Conservation (phyloP, 2,329 filamentous ascomycete species). For the Diaporthe ilicicola region DNA sequence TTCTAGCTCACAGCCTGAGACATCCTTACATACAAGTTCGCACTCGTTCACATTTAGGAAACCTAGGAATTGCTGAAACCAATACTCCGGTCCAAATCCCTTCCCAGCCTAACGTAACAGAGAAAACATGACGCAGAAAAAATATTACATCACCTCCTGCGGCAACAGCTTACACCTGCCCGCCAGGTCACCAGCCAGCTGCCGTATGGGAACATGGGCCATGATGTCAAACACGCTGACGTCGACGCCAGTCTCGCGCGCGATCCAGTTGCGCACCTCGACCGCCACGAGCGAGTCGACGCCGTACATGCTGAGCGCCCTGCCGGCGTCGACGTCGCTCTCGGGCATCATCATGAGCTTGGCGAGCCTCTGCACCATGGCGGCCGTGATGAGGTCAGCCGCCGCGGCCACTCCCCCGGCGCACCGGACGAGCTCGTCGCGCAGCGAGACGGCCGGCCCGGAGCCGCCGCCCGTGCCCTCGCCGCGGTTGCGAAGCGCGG, state of each 20-base stretch:
- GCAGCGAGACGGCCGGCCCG: background rate
- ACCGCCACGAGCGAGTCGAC: constrained; percentile 44
- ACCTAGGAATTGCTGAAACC: too few species aligned
- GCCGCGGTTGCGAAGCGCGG: constrained; percentile 7
- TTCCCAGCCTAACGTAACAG: too few species aligned
- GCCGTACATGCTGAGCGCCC: constrained; percentile 39
- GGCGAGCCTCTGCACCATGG: constrained; percentile 37
- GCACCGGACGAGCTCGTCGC: constrained; percentile 20
- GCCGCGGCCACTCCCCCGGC: constrained; percentile 17
- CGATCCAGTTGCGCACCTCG: constrained; percentile 40
- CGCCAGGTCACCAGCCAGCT: constrained; percentile 1
- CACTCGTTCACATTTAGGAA: too few species aligned
- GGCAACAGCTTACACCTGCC: constrained; percentile 5
- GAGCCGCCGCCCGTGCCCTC: background rate
- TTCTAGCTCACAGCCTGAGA: too few species aligned
- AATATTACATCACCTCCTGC: background rate
- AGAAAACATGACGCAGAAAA: background rate
- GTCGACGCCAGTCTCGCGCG: background rate
- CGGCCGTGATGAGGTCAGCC: constrained; percentile 30
- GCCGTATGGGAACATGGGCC: constrained; percentile 15
- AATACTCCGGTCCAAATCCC: too few species aligned
- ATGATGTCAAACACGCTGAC: constrained; percentile 27
- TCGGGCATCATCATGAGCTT: constrained; percentile 39
- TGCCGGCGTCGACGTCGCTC: constrained; percentile 35
- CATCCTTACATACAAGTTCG: too few species aligned